Base-by-base conservation (phyloP, 441 rosid genomes). In the Gossypium lobatum region DNA sequence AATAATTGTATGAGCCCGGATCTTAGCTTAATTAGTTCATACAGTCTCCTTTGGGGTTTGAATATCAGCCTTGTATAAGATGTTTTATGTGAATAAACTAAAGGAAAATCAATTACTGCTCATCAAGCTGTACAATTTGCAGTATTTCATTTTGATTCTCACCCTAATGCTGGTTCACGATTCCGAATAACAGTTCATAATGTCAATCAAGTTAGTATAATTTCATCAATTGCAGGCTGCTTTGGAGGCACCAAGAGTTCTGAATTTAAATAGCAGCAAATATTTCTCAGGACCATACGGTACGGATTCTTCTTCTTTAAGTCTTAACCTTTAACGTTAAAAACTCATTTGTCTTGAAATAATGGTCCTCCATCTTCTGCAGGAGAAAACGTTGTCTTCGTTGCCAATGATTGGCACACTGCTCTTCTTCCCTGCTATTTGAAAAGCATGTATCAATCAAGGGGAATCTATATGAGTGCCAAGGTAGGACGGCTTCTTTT, bases 381-480 rank as follows among this genome's bases (percentile, higher is more conserved):
- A 94, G 97, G 97, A 46, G 98, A 94, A 65, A 86, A 94, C 82
- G 91, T 88, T 59, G 79, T 88, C 64, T 94, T 94, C 68, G 23
- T 94, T 78, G 94, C 92, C 75, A 95, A 92, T 37, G 97, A 95
- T 72, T 95, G 97, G 98, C 98, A 92, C 83, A 89, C 97, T 48
- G 93, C 91, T 80, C 87, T 88, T 67, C 85, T 95, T 73, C 91
- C 98, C 5, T 95, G 97, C 82, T 92, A 91, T 84, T 76, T 95
- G 67, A 89, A 92, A 81, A n/a, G 85, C 63, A 76, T 85, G 84
- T 95, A 90, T 81, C 87, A 88, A 34, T 78, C 97, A 10, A 81
- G 64, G 31, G 98, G 97, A 16, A 65, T 91, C 23, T 91, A 91
- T 83, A 79, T 70, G 75, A 81, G 34, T 79, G 96, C 97, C 50